phyloP scores from a whole-genome alignment of 441 rosid species.

The Aquilaria agallochum region DNA sequence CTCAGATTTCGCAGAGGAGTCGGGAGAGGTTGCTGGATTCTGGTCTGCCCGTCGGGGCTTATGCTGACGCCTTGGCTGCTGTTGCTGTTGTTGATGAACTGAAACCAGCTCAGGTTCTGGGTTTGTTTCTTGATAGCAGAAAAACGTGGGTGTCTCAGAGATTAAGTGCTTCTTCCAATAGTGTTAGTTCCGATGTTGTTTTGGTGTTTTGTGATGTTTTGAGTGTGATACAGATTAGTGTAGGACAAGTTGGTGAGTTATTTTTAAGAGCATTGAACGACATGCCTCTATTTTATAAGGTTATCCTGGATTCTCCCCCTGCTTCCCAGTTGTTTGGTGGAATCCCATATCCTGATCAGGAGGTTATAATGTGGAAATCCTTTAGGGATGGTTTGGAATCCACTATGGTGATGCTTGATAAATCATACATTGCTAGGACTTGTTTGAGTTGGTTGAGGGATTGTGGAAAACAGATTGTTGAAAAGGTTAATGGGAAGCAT shows the following conservation, averaged over 20 bases:
- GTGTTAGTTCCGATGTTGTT: conserved; percentile 39
- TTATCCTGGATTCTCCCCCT: conserved; percentile 83
- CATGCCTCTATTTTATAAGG: conserved; percentile 85
- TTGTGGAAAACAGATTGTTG: conserved; percentile 57
- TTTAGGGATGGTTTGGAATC: conserved; percentile 82
- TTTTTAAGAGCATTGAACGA: conserved; percentile 89
- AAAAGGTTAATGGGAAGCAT: conserved; percentile 62
- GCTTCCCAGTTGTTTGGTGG: conserved; percentile 94
- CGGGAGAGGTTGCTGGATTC: conserved; percentile 81
- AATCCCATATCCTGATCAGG: conserved; percentile 90
- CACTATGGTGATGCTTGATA: conserved; percentile 53
- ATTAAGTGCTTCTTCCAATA: conserved; percentile 39
- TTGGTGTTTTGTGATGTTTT: conserved; percentile 69
- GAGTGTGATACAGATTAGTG: conserved; percentile 68
- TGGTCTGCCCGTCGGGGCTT: conserved; percentile 53
- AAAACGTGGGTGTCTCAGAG: conserved; percentile 72
- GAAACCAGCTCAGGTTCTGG: conserved; percentile 64
- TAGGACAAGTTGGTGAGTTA: conserved; percentile 88
- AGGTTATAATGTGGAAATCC: conserved; percentile 81
- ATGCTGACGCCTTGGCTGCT: conserved; percentile 88
- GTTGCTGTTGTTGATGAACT: conserved; percentile 79
- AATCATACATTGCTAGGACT: conserved; percentile 48
- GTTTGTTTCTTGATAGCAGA: conserved; percentile 72
- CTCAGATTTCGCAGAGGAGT: conserved; percentile 91
- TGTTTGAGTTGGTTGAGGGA: conserved; percentile 85